Percentiles rank a stretch among this genome's conserved stretches.
phyloP scores from a whole-genome alignment of 768 basidiomycete genomes.

The Pulveroboletus ravenelii region DNA sequence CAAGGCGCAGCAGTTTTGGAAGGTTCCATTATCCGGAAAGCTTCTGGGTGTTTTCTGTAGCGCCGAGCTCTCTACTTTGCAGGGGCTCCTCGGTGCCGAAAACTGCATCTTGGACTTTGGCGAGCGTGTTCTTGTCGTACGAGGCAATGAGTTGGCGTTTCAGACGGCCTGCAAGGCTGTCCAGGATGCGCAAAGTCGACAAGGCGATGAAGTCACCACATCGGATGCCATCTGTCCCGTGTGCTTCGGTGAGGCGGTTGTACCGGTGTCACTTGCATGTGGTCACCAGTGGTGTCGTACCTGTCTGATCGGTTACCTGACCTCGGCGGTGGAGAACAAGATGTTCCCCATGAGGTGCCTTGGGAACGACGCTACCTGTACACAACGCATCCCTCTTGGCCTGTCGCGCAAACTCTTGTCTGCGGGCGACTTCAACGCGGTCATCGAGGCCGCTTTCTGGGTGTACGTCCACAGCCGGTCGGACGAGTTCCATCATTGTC shows the following conservation, averaged over 20 bases:
- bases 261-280: constrained; percentile 53
- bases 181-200: constrained; percentile 33
- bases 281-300: constrained; percentile 65
- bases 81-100: constrained; percentile 48
- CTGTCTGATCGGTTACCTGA: constrained; percentile 58
- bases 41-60: constrained; percentile 45
- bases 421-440: constrained; percentile 46
- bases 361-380: constrained; percentile 58
- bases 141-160: constrained; percentile 44
- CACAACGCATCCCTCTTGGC: constrained; percentile 48
- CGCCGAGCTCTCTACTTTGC: constrained; percentile 42
- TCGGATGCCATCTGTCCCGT: constrained; percentile 52
- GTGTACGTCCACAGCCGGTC: constrained; percentile 55
- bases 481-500: constrained; percentile 67
- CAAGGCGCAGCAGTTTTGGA: constrained; percentile 37
- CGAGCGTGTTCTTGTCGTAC: constrained; percentile 43
- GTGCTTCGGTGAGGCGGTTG: constrained; percentile 54
- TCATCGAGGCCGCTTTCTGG: constrained; percentile 59
- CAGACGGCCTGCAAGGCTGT: constrained; percentile 38
- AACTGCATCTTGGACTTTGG: constrained; percentile 49
- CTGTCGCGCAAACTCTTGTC: constrained; percentile 49
- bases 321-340: constrained; percentile 50
- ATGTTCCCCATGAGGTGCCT: constrained; percentile 72
- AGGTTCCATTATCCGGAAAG: constrained; percentile 44
- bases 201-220: constrained; percentile 24